Base-by-base conservation (phyloP, 2,329 filamentous ascomycete species). In the Neonectria magnoliae region DNA sequence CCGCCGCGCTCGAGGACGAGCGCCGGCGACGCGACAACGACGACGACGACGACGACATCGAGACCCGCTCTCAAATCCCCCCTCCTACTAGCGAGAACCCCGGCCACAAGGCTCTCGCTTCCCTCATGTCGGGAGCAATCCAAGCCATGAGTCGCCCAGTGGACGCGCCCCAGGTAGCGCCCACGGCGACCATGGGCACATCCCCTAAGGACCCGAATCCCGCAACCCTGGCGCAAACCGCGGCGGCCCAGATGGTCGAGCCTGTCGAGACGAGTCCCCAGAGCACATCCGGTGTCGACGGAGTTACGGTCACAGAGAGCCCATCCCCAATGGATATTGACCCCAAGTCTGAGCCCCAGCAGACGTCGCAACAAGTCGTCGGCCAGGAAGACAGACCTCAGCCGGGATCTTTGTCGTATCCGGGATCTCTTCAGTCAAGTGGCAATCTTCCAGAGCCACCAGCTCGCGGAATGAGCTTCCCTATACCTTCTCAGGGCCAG, bases 301-400 rank as follows among this genome's bases (percentile, higher is more conserved):
- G 80, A 44, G 77, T 79, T 29, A 73, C 80, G 2, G 81, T 87
- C 8, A 83, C 84, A 9, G 80, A 83, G 56, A 88, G 84, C 65
- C 84, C 86, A 29, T 81, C 77, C 1, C 80, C 84, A 29, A 87
- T 88, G 84, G 86, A 88, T 13, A 76, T 88, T 52, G 86, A 88
- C 68, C 74, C 76, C 47, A 83, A 80, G 60, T 76, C 75, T 59
- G 69, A 79, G 63, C 67, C 82, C 75, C 68, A 76, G 71, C 64
- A 77, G 73, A 65, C 76, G 22, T 73, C 69, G 56, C 77, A 80
- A 50, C 79, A 80, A 57, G 80, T 83, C 50, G 81, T 81, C 47
- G 81, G 80, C 27, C 85, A 85, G 75, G 85, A 86, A 57, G 84
- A 87, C 60, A 84, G 85, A 61, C 75, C 79, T 1, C 80, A 81